Evolutionary conservation across 75 land plant species (phyloP), one percentile per base, ranked within the genome.

Genomic region (Gnetum montanum): DNA sequence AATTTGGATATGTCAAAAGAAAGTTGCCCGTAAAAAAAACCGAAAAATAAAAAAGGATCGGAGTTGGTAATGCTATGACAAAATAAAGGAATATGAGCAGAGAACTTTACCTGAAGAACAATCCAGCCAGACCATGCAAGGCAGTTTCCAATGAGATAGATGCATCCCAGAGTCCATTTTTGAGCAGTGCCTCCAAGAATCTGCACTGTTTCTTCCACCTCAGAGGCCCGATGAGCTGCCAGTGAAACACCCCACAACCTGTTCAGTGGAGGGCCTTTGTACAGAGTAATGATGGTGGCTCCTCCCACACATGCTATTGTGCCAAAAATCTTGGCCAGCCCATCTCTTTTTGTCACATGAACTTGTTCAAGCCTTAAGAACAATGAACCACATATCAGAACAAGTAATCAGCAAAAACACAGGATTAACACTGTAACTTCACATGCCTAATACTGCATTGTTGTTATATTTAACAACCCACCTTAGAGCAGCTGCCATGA

Each of bases 61-160:
- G n/a, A n/a, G n/a, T n/a, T n/a, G n/a, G n/a, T n/a, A n/a, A n/a
- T n/a, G n/a, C n/a, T n/a, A n/a, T n/a, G n/a, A n/a, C n/a, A n/a
- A n/a, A n/a, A n/a, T n/a, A n/a, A n/a, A n/a, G n/a, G n/a, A n/a
- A n/a, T n/a, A n/a, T n/a, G n/a, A n/a, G n/a, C n/a, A n/a, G 31
- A n/a, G n/a, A n/a, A n/a, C n/a, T n/a, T 57, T 8, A 85, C 94
- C 94, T 89, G 95, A 51, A 78, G 48, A 12, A 82, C 79, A 50
- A 82, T 72, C 77, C 85, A 90, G 33, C 61, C 74, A 58, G 76
- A 83, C 86, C 77, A 71, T n/a, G 80, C 71, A n/a, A 80, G 7
- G 70, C 88, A 83, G 48, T 73, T 76, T 5, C 75, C 79, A 35
- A 86, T 43, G 18, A 86, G 59, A 55, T 54, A 80, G 15, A 86